phyloP scores from a whole-genome alignment of 2,329 filamentous ascomycete genomes.

The Colletotrichum melonis region DNA sequence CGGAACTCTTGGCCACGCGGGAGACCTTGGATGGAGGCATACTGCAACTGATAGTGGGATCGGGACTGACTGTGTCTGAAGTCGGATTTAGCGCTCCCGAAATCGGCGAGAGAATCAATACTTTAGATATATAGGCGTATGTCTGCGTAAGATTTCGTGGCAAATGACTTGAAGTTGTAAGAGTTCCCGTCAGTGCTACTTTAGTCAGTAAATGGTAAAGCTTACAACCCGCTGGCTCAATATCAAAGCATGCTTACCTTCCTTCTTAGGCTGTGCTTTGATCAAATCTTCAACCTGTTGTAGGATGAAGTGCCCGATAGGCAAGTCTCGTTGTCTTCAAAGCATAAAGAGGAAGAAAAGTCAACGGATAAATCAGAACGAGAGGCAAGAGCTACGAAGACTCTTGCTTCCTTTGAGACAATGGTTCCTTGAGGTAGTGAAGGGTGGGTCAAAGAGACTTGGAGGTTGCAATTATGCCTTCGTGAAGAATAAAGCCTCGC shows the following conservation, averaged over 20 bases:
- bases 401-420: no score
- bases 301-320: background rate
- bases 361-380: no score
- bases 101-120: background rate
- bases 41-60: background rate
- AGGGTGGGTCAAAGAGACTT: no score
- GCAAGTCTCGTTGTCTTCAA: background rate
- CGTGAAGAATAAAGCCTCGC: no score
- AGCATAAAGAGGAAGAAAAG: background rate
- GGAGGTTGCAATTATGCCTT: no score
- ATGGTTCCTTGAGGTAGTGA: no score
- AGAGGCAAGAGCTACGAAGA: background rate
- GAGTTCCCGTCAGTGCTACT: background rate
- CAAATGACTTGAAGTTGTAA: background rate
- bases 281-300: background rate
- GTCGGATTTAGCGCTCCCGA: no score
- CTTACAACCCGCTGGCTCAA: background rate
- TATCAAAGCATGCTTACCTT: background rate
- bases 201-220: background rate
- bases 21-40: background rate
- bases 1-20: background rate
- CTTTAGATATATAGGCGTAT: background rate
- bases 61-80: background rate
- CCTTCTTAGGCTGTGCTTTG: background rate
- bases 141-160: background rate